These are phyloP conservation scores for Urochloa ruziziensis DNA, from an alignment of 176 grass and related monocot species.

Conservation along the genomic window DNA sequence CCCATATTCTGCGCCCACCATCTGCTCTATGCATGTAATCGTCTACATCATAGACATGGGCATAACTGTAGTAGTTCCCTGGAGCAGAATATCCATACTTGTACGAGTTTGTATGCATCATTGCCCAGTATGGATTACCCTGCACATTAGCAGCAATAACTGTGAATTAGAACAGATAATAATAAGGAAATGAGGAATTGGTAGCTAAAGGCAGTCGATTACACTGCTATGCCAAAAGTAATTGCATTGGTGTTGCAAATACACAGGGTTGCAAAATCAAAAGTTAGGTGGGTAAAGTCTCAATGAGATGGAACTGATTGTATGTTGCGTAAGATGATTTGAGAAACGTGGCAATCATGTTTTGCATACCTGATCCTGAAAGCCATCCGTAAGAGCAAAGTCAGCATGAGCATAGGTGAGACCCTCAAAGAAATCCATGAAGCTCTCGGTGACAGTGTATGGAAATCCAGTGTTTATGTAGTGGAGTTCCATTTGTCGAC, in stretches of 20 bases:
- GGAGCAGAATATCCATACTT: constrained; percentile 80
- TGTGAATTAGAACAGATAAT: neutral
- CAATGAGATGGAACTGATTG: neutral
- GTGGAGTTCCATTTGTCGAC: constrained; percentile 87
- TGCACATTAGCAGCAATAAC: constrained; percentile 33
- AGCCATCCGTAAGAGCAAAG: constrained; percentile 70
- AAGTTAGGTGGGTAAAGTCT: neutral
- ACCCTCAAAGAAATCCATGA: constrained; percentile 99
- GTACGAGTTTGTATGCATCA: constrained; percentile 86
- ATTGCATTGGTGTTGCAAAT: neutral
- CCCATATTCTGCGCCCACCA: constrained; percentile 70
- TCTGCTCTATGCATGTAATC: constrained; percentile 74
- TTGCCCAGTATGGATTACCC: constrained; percentile 91
- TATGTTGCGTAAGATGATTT: neutral
- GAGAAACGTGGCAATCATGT: constrained; percentile 4
- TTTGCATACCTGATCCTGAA: constrained; percentile 76
- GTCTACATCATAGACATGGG: constrained; percentile 66
- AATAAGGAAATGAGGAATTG: neutral
- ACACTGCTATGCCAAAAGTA: neutral
- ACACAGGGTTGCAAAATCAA: neutral
- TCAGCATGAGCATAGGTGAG: constrained; percentile 86
- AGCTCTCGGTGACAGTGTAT: constrained; percentile 80
- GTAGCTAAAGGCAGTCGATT: neutral
- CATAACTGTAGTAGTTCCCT: constrained; percentile 76
- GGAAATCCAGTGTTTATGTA: constrained; percentile 97